Conservation (phyloP, 768 basidiomycete genomes). For the Cystobasidium onofrii region DNA sequence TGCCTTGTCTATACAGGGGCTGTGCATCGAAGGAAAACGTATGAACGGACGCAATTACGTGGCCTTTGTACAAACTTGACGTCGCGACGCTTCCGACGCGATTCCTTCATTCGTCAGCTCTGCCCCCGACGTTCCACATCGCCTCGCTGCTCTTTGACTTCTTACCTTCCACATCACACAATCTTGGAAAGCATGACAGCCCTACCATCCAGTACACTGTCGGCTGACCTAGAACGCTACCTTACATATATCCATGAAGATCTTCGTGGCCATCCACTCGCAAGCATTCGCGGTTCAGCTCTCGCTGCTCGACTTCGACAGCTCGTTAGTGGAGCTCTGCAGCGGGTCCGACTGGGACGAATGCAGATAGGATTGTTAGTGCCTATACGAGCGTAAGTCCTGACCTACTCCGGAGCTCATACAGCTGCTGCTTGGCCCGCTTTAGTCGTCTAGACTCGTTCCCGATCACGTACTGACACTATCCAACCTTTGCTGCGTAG, state of each 20-base stretch:
- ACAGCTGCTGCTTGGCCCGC: no score
- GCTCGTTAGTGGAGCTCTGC: not conserved
- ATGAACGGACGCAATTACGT: no score
- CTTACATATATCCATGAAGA: not conserved
- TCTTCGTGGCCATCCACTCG: not conserved
- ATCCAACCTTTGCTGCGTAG: not conserved
- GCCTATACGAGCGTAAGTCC: constrained; percentile 2
- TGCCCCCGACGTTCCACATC: not conserved
- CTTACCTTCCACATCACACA: not conserved
- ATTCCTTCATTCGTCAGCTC: not conserved
- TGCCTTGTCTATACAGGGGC: no score
- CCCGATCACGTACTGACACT: not conserved
- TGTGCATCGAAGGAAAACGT: no score
- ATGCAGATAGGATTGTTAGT: not conserved
- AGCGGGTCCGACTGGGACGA: not conserved
- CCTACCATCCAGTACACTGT: not conserved
- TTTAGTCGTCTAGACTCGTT: no score
- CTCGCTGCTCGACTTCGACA: not conserved
- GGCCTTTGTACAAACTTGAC: no score
- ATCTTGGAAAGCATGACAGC: not conserved
- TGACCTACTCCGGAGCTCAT: not conserved
- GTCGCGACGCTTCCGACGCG: no score
- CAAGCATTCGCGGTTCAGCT: not conserved
- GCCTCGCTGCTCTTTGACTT: no score
- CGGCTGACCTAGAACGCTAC: not conserved